Evolutionary conservation across 495 filamentous ascomycete genomes (phyloP), one percentile per base, ranked within the genome.

Genomic region (Oleoguttula mirabilis): DNA sequence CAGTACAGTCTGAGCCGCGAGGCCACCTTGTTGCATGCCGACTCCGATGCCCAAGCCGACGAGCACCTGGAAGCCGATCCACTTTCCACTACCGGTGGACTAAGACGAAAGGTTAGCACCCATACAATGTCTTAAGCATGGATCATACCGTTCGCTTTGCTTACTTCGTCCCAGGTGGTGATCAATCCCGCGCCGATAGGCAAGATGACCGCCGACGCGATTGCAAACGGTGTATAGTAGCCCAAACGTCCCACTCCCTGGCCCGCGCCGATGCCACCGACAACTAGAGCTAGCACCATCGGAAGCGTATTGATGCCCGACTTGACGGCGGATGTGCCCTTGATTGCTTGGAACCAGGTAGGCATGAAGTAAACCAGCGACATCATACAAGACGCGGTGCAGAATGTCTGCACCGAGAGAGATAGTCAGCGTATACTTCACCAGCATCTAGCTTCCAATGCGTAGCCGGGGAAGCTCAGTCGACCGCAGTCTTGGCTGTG

Each of bases 271-370:
- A 76, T 16, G 11, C 92, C 66, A 2, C 75, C 75, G 28, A 69
- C 53, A 15, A 45, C 42, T 10, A 48, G 20, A 6, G 61, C 55
- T 15, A 88, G 66, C 15, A 93, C 71, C 59, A 82, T 67, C 0
- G 86, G 86, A 10, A 94, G 61, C 47, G 77, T 83, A 59, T 75
- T 73, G 56, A 92, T 80, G 16, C 87, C 87, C 0, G 80, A 85
- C 25, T 72, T 63, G 10, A 76, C 71, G 10, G 86, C 80, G 0
- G 66, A 65, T 0, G 72, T 73, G 36, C 69, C 73, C 56, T 87
- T 79, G 58, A 94, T 76, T 4, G 83, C 75, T 54, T 94, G 87
- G 68, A 94, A 92, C 80, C 81, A 94, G 50, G 88, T 80, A 0
- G 87, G 85, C 15, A 93, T 61, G 66, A 80, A 80, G 40, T 55